phyloP scores from a whole-genome alignment of 2,329 filamentous ascomycete species.

The Corniculantispora saksenae region DNA sequence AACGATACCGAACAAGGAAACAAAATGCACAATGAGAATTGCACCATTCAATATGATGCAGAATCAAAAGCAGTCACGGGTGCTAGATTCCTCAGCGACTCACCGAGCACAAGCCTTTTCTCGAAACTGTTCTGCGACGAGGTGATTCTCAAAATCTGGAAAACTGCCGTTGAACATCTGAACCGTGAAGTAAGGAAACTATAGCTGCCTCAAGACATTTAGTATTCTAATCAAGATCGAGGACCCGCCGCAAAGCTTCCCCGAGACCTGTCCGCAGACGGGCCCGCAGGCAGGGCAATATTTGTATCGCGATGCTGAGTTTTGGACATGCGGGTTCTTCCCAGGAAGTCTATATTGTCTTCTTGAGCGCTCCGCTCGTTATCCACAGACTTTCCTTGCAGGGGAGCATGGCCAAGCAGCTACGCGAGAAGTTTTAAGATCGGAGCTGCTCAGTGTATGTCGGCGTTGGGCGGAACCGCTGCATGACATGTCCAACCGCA shows the following conservation, averaged over 20 bases:
- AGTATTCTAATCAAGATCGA: not conserved
- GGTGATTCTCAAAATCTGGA: constrained; percentile 19
- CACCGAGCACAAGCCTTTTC: not conserved
- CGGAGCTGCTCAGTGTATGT: constrained; percentile 28
- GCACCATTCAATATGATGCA: not conserved
- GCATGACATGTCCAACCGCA: constrained; percentile 41
- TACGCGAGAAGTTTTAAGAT: not conserved
- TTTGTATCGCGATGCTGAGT: constrained; percentile 33
- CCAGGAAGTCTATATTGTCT: constrained; percentile 38
- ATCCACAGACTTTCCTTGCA: constrained; percentile 27
- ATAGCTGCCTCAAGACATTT: not conserved
- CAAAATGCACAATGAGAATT: no score
- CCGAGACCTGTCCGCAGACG: constrained; percentile 34
- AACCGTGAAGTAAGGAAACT: constrained; percentile 7
- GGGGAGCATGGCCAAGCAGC: not conserved
- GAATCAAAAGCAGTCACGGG: not conserved
- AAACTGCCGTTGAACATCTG: constrained; percentile 19
- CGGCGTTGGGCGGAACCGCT: constrained; percentile 36
- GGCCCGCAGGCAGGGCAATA: constrained; percentile 31
- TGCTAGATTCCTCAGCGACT: no score
- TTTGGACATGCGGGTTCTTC: constrained; percentile 47
- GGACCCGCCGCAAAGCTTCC: constrained; percentile 26
- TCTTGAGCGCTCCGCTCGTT: constrained; percentile 35
- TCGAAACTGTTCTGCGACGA: not conserved
- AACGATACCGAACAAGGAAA: no score